Conservation (phyloP, 345 rosid species). For the Schrenkiella parvula region DNA sequence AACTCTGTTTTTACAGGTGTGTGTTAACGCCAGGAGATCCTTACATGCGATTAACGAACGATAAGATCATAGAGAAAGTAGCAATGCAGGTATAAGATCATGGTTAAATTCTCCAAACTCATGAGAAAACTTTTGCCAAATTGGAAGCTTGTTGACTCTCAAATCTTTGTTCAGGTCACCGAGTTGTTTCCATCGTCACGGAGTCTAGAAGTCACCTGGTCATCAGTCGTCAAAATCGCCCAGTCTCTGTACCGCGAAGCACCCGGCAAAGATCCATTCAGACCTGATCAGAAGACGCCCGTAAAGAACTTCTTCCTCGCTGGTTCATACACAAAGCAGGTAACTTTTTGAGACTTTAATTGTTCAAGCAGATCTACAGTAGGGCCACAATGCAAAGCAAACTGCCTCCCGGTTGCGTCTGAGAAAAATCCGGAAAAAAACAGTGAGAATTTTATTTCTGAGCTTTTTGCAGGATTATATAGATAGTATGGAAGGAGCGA, state of each 20-base stretch:
- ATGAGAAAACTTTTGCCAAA: background rate
- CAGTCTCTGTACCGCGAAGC: constrained; percentile 96
- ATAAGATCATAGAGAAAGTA: constrained; percentile 79
- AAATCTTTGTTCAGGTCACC: constrained; percentile 49
- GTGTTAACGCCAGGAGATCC: constrained; percentile 97
- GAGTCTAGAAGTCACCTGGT: constrained; percentile 80
- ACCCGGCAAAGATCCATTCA: constrained; percentile 92
- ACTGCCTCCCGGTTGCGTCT: background rate
- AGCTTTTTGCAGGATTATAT: constrained; percentile 71
- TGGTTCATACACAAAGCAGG: constrained; percentile 97
- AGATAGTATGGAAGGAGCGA: constrained; percentile 99
- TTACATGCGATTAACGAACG: constrained; percentile 82
- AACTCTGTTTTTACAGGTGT: constrained; percentile 48
- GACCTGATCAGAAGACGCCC: constrained; percentile 97
- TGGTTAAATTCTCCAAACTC: background rate
- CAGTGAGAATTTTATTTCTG: background rate
- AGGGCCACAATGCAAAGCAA: background rate
- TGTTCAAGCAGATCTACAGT: background rate
- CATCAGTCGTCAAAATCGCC: constrained; percentile 92
- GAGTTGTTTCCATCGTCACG: constrained; percentile 84
- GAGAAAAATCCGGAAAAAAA: background rate
- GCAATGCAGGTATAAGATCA: constrained; percentile 59
- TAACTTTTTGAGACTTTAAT: constrained; percentile 5
- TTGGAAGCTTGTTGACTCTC: background rate
- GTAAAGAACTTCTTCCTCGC: constrained; percentile 89